Conservation (phyloP, 305 asterid species). For the Fraxinus dipetala region DNA sequence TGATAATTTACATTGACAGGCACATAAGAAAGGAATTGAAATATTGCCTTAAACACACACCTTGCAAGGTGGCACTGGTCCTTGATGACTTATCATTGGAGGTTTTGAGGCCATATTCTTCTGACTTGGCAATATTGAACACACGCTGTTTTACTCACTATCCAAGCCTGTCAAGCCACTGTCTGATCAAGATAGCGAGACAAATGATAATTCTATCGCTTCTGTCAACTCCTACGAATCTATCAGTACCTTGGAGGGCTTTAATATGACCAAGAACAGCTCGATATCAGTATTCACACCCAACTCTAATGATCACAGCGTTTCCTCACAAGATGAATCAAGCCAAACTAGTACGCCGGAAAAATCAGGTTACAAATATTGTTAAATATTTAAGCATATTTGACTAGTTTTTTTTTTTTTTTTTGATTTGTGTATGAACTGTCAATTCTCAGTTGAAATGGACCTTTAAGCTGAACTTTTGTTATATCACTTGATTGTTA, state of each 20-base stretch:
- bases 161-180: conserved; percentile 44
- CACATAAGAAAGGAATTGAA: conserved; percentile 52
- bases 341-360: conserved; percentile 26
- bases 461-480: neutral
- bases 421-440: neutral
- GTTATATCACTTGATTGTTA: neutral
- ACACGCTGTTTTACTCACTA: conserved; percentile 42
- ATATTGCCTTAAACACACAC: conserved; percentile 54
- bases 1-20: conserved; percentile 41
- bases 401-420: neutral
- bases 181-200: conserved; percentile 30
- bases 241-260: conserved; percentile 33
- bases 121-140: conserved; percentile 32
- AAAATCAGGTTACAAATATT: conserved; percentile 43
- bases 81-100: conserved; percentile 48
- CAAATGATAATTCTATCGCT: conserved; percentile 24
- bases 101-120: conserved; percentile 42
- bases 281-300: conserved; percentile 11
- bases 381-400: neutral
- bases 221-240: conserved; percentile 33
- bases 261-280: conserved; percentile 32
- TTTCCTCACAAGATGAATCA: conserved; percentile 33
- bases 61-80: conserved; percentile 60
- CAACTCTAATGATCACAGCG: conserved; percentile 31
- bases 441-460: neutral